Conservation (phyloP, 352 stramenopile genomes). For the Phytophthora pini region DNA sequence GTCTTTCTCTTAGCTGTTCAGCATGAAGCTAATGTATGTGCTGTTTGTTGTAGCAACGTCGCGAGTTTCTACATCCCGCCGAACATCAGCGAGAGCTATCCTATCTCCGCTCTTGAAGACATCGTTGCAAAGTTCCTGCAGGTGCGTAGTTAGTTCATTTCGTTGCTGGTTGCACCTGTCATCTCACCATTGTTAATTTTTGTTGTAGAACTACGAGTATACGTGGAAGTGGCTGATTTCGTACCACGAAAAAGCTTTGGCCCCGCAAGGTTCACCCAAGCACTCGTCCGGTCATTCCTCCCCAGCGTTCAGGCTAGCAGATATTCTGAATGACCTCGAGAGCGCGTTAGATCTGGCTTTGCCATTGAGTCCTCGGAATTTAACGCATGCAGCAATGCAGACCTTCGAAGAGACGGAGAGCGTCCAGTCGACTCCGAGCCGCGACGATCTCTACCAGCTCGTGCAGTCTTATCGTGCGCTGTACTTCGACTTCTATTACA, state of each 20-base stretch:
- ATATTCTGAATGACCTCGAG: conserved; percentile 73
- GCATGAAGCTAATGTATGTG: not conserved
- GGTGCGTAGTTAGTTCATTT: conserved; percentile 32
- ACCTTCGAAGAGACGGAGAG: conserved; percentile 48
- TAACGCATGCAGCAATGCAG: conserved; percentile 31
- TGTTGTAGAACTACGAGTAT: conserved; percentile 72
- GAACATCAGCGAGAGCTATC: conserved; percentile 85
- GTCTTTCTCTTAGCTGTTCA: not conserved
- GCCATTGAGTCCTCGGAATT: conserved; percentile 69
- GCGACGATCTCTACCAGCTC: conserved; percentile 64
- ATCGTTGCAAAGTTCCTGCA: conserved; percentile 90
- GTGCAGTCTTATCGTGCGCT: conserved; percentile 83
- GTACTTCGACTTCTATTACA: conserved; percentile 93
- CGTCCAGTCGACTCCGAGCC: conserved; percentile 24
- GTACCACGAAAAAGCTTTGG: conserved; percentile 56
- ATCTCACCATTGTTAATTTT: conserved; percentile 11
- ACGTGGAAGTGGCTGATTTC: conserved; percentile 80
- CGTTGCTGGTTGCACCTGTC: not conserved
- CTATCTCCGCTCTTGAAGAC: conserved; percentile 86
- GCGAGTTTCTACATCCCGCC: conserved; percentile 86
- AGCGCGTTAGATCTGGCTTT: conserved; percentile 69
- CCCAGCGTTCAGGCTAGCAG: conserved; percentile 39
- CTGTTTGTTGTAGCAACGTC: conserved; percentile 57
- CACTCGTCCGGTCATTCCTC: conserved; percentile 31
- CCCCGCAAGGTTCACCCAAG: conserved; percentile 29